Base-by-base conservation (phyloP, 1,284 basidiomycete genomes). In the Apiotrichum porosum region DNA sequence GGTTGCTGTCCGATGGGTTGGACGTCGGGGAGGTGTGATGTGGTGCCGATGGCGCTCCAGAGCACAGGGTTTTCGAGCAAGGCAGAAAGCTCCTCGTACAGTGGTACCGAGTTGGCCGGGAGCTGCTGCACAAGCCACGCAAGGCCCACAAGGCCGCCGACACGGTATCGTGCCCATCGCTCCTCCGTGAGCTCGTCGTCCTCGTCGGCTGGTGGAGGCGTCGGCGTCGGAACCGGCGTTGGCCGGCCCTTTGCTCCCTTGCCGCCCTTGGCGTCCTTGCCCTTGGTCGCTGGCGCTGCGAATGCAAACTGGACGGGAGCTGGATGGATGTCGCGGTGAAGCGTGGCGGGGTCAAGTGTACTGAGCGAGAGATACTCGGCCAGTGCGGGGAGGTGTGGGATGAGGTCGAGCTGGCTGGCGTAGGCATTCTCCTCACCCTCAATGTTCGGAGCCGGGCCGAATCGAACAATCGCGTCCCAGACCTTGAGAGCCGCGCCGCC, bases 311-410 rank as follows among this genome's bases (percentile, higher is more conserved):
- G 47, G 8, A 71, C 62, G 5, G 71, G 70, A 2, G 76, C 70
- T 8, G 88, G 88, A 56, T 89, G 88, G 18, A 91, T 77, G 56
- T 81, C 78, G 5, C 73, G 58, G 61, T 88, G 83, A 1, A 88
- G 71, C 0, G 77, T 82, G 14, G 69, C 69, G 0, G 89, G 87
- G 63, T 88, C 81, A 15, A 89, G 75, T 2, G 84, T 71, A 0
- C 81, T 78, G 17, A 71, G 56, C 1, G 67, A 61, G 31, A 74
- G 57, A 54, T 71, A 74, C 44, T 71, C 70, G 13, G 65, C 57
- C 3, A 75, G 45, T 1, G 60, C 47, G 1, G 59, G 51, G 37
- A 79, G 67, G 31, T 73, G 66, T 13, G 58, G 54, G 1, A 39
- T 42, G n/a, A 83, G 62, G 6, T 73, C 52, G 15, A 81, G 66